phyloP scores from a whole-genome alignment of 768 basidiomycete species.

The Cystoderma amianthinum region DNA sequence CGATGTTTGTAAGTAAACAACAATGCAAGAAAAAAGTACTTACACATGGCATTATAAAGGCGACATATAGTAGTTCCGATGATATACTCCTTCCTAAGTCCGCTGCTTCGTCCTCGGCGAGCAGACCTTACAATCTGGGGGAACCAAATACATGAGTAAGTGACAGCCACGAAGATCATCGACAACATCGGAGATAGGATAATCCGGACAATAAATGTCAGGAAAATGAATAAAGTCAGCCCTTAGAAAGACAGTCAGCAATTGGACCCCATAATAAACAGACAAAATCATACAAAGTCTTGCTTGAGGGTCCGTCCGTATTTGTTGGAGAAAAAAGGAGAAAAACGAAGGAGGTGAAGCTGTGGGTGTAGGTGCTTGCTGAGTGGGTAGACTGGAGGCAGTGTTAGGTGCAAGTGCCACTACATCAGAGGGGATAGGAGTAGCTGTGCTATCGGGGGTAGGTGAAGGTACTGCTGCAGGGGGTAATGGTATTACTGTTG shows the following conservation, averaged over 20 bases:
- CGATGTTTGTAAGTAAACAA: not conserved
- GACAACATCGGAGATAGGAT: conserved; percentile 62
- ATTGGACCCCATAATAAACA: not conserved
- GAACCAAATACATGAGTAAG: conserved; percentile 81
- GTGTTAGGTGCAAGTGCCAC: not conserved
- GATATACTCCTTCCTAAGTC: conserved; percentile 63
- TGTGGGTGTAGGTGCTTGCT: conserved; percentile 14
- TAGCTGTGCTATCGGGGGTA: not conserved
- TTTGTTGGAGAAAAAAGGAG: conserved; percentile 47
- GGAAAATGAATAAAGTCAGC: conserved; percentile 58
- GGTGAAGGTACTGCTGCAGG: conserved; percentile 1
- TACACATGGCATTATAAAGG: conserved; percentile 69
- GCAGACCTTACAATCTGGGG: conserved; percentile 80
- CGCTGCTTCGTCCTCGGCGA: conserved; percentile 62
- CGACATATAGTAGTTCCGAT: conserved; percentile 72
- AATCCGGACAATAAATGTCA: conserved; percentile 70
- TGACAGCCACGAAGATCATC: conserved; percentile 53
- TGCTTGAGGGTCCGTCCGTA: conserved; percentile 65
- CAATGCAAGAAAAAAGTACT: conserved; percentile 19
- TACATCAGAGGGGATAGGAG: too few species aligned
- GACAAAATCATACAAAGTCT: conserved; percentile 48
- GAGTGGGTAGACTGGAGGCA: conserved; percentile 4
- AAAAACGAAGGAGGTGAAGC: conserved; percentile 30
- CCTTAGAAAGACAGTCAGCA: conserved; percentile 30
- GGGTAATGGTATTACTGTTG: not conserved